Evolutionary conservation across 805 yeast species (phyloP), one percentile per base, ranked within the genome.

Genomic region (Yarrowia bubula): DNA sequence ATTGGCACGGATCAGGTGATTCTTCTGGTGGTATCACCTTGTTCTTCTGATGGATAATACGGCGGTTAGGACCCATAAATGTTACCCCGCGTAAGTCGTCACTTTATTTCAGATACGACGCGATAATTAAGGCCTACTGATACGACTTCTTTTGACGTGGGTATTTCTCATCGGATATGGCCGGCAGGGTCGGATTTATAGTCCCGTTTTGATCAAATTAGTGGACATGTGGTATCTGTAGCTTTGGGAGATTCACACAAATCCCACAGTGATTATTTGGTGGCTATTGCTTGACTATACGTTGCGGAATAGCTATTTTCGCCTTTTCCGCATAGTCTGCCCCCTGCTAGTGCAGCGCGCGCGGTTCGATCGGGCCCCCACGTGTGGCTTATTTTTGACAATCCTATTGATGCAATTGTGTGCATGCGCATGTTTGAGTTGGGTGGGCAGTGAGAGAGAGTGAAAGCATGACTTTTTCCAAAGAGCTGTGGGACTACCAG

Each of bases 381-480:
- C 55, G 41, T 48, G 55, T 48, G 55, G 55, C 55, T 48, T 48
- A 35, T 48, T 35, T 48, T 33, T 48, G 55, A 48, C 55, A 48
- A 48, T 48, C 55, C 55, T 48, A 48, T 48, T 48, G 55, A 48
- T 48, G 55, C 55, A 48, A 33, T 35, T 35, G 17, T 11, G 41
- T 48, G 55, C 55, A 48, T 33, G 55, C 55, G 32, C 41, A 48
- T 17, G 38, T 48, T 48, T 48, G 55, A 35, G 55, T 48, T 48
- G 55, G 55, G 55, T 48, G 55, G 55, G 55, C 55, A 48, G 10
- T 47, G 53, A 32, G 31, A 47, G 51, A 32, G 28, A 22, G 28
- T 22, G 28, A 22, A 15, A 46, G 51, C 53, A 47, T 47, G 39
- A 33, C 35, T 47, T 4, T 9, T 35, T 4, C 7, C 38, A 35